Percentiles rank a stretch among this genome's conserved stretches.
phyloP scores from a whole-genome alignment of 1,284 basidiomycete genomes.

The Jaminaea rosea region DNA sequence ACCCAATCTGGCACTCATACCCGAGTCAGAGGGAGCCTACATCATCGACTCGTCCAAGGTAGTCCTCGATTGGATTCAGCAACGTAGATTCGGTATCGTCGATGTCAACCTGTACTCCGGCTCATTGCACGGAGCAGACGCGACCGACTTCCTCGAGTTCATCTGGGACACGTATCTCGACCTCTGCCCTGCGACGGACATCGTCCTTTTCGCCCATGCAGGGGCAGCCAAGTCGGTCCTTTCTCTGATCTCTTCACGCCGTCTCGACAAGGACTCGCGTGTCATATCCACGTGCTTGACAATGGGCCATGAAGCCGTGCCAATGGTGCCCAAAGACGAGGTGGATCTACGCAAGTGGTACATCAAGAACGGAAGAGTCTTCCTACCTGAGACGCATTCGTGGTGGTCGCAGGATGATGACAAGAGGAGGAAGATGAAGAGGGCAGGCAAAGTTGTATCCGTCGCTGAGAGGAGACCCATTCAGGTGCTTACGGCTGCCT shows the following conservation, averaged over 20 bases:
- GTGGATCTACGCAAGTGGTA: conserved; percentile 19
- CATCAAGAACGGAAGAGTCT: conserved; percentile 8
- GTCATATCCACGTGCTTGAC: conserved; percentile 24
- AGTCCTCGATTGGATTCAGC: conserved; percentile 66
- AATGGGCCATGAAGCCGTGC: conserved; percentile 23
- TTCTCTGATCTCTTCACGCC: conserved; percentile 63
- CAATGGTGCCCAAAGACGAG: conserved; percentile 4
- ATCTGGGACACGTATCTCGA: conserved; percentile 92
- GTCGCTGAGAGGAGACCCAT: not conserved
- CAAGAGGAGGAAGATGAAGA: conserved; percentile 1
- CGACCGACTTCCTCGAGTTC: conserved; percentile 63
- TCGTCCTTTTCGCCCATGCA: conserved; percentile 80
- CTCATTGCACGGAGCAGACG: conserved; percentile 46
- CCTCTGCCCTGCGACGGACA: conserved; percentile 52
- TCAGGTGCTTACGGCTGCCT: not conserved
- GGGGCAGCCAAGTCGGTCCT: conserved; percentile 67
- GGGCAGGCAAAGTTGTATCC: not conserved
- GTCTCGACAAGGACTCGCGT: conserved; percentile 32
- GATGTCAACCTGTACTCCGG: conserved; percentile 73
- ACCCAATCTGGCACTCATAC: conserved; percentile 3
- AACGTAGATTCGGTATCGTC: conserved; percentile 62
- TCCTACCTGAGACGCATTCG: conserved; percentile 10
- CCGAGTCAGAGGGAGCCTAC: conserved; percentile 6
- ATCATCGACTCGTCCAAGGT: conserved; percentile 68
- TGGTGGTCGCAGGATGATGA: not conserved